Evolutionary conservation across 73 alveolate genomes (phyloP), one percentile per base, ranked within the genome.

Genomic region (Stentor roeselii): DNA sequence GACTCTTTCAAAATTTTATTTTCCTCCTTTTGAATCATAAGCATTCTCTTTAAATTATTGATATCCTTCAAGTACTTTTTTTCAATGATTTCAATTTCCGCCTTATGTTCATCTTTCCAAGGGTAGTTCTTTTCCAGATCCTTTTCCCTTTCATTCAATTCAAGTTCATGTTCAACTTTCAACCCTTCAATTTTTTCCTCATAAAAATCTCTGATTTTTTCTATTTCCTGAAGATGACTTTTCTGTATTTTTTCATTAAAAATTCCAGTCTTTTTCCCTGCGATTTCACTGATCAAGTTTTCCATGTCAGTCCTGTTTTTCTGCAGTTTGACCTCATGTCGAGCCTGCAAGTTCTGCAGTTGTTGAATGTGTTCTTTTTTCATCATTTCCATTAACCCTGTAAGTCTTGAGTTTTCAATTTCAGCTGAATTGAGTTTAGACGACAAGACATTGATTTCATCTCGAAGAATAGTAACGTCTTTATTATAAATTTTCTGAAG

Each of bases 291-390:
- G 15, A 67, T 14, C n/a, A 21, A 67, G 41, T 21, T 34, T 27
- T 67, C 80, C 14, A 67, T 27, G 34, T 67, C 80, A 14, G 21
- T 36, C 37, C 34, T 67, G 11, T 14, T 21, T 32, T 40, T 67
- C 41, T 67, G 80, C 37, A 67, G 37, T 2, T 67, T 67, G 27
- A 14, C 21, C 37, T 67, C 80, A 67, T 67, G 80, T 32, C 80
- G 21, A 36, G 37, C 37, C 34, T 67, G 80, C 2, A 67, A 1
- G 41, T 67, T 32, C 37, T 67, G 41, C 34, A 67, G n/a, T 34
- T 67, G 80, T 32, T 2, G n/a, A 27, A 32, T 32, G 34, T 67
- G n/a, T 30, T 67, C 41, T 67, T 67, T 32, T 67, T 67, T 67
- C 37, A 67, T 67, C 37, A 67, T 34, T 1, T 67, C 80, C 27